phyloP scores from a whole-genome alignment of 2,329 filamentous ascomycete species.

The Ceratocystiopsis sp. region DNA sequence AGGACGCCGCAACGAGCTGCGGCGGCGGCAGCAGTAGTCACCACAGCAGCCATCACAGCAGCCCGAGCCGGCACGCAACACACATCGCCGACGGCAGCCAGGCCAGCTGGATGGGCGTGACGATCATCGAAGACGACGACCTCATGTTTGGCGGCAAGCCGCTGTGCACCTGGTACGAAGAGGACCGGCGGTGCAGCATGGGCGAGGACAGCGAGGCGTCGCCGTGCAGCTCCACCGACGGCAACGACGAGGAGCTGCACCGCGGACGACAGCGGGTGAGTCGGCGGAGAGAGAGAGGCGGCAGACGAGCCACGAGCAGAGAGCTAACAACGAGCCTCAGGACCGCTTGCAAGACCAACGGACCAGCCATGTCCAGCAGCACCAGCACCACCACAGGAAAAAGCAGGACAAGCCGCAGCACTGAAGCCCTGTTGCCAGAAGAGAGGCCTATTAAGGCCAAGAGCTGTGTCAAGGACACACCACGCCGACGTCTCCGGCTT shows the following conservation, averaged over 20 bases:
- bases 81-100: neutral
- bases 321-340: neutral
- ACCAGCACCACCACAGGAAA: neutral
- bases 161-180: slow-evolving; percentile 42
- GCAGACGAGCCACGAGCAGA: too few species aligned
- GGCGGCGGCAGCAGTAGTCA: too few species aligned
- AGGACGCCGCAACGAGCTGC: too few species aligned
- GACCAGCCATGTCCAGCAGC: neutral
- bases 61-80: too few species aligned
- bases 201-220: slow-evolving; percentile 9
- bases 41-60: too few species aligned
- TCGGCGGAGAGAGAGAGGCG: neutral
- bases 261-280: slow-evolving; percentile 22
- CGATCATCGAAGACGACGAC: slow-evolving; percentile 43
- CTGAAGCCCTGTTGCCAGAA: too few species aligned
- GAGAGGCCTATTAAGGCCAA: too few species aligned
- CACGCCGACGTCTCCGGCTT: too few species aligned
- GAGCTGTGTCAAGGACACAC: too few species aligned
- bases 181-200: slow-evolving; percentile 30
- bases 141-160: slow-evolving; percentile 44
- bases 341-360: too few species aligned
- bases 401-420: neutral
- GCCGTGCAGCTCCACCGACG: slow-evolving; percentile 9
- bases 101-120: slow-evolving; percentile 32
- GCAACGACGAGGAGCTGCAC: slow-evolving; percentile 22